Evolutionary conservation across 2,329 filamentous ascomycete genomes (phyloP), one percentile per base, ranked within the genome.

Genomic region (Didymella arachidicola): DNA sequence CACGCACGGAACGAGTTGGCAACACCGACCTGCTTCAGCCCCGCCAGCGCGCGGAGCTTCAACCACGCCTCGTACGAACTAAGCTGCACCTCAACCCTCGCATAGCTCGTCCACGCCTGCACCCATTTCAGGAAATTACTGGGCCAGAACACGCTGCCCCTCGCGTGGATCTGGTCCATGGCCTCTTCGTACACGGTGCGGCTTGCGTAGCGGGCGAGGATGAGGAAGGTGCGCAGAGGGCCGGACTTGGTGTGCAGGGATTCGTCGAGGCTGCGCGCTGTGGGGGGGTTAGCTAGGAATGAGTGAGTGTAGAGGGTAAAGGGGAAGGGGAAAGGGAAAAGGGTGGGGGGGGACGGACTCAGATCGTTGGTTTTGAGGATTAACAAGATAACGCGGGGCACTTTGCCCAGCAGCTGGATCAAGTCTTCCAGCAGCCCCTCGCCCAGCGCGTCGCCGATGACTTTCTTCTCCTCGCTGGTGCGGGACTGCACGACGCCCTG

Each of bases 291-390:
- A 69, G 61, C 42, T 7, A 7, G 3, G 27, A 22, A 22, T 3
- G 22, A 22, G 22, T 22, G 22, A 22, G 22, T 22, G 22, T 22
- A 22, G 22, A 22, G 22, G 2, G 22, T 22, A 22, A 3, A 22
- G 22, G 22, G 22, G 2, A 22, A 22, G 3, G 22, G 22, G 2
- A 3, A 22, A 22, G 22, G 18, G 44, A 7, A 22, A 3, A 44
- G 3, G 18, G 30, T 26, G 36, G 7, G 18, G 30, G 30, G 36
- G 7, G 32, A 78, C 82, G 72, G 78, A 85, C 82, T 99, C 38
- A 99, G 81, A 78, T 99, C 95, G 75, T 99, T 99, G 2, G 95
- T 99, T 80, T 99, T 99, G 62, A 99, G 84, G 66, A 99, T 98
- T 27, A 99, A 82, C 12, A 99, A 83, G 53, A 99, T 97, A 64